Evolutionary conservation across 805 yeast genomes (phyloP).

Genomic region (Metschnikowia bowlesiae): DNA sequence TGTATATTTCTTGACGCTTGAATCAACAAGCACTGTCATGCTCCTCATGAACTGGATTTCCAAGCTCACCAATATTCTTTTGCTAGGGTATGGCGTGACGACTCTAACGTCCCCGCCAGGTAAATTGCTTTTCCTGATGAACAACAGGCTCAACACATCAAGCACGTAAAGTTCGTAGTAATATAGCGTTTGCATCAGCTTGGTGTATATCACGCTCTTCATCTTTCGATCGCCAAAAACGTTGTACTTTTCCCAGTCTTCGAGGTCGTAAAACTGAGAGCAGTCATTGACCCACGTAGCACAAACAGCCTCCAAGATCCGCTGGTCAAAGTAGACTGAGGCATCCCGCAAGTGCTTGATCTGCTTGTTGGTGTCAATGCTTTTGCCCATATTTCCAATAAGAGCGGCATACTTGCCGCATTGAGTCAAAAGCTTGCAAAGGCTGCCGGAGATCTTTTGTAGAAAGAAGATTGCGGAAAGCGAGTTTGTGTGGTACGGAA

Average conservation of each 20-base stretch:
- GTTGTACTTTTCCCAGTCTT: slow-evolving; percentile 35
- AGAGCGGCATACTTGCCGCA: slow-evolving; percentile 29
- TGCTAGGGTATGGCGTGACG: slow-evolving; percentile 35
- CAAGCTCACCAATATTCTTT: slow-evolving; percentile 35
- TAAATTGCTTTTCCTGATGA: slow-evolving; percentile 19
- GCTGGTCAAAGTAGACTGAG: slow-evolving; percentile 32
- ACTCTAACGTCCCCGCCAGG: slow-evolving; percentile 24
- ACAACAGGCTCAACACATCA: slow-evolving; percentile 24
- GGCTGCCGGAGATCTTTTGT: slow-evolving; percentile 22
- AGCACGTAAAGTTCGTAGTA: slow-evolving; percentile 34
- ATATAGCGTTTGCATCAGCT: slow-evolving; percentile 32
- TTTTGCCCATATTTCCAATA: slow-evolving; percentile 31
- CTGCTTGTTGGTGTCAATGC: slow-evolving; percentile 34
- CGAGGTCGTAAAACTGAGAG: slow-evolving; percentile 41
- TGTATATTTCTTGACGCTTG: slow-evolving; percentile 37
- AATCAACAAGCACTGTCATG: slow-evolving; percentile 37
- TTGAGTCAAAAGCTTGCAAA: slow-evolving; percentile 26
- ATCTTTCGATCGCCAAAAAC: slow-evolving; percentile 8
- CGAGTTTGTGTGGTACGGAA: slow-evolving; percentile 39
- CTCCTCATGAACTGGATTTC: slow-evolving; percentile 45
- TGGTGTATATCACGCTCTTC: slow-evolving; percentile 28
- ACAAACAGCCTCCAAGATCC: slow-evolving; percentile 38
- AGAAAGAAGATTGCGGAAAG: slow-evolving; percentile 37
- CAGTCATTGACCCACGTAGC: slow-evolving; percentile 45
- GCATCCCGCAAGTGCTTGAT: slow-evolving; percentile 32